Conservation (phyloP, 2,329 filamentous ascomycete species). For the Ophiostoma angusticollis region DNA sequence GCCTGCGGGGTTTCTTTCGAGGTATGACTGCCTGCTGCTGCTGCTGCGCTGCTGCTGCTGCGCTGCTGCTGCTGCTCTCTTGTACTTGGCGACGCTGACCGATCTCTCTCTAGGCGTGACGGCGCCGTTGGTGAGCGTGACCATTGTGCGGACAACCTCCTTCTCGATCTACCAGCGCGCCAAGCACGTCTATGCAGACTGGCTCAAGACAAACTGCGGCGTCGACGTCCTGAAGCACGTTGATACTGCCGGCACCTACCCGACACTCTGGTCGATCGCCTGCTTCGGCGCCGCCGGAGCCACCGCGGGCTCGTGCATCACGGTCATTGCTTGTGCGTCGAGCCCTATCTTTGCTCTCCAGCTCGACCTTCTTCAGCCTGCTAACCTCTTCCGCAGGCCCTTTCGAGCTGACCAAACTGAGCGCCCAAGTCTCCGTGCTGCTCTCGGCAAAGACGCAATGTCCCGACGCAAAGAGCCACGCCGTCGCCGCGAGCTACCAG, state of each 20-base stretch:
- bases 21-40: conserved; percentile 34
- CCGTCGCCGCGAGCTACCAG: conserved; percentile 56
- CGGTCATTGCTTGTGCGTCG: conserved; percentile 58
- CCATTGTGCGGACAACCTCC: conserved; percentile 28
- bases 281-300: conserved; percentile 71
- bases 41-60: no score
- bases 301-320: conserved; percentile 67
- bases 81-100: no score
- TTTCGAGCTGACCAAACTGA: conserved; percentile 82
- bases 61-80: no score
- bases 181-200: conserved; percentile 60
- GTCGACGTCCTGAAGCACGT: conserved; percentile 63
- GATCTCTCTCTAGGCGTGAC: conserved; percentile 50
- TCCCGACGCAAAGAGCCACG: conserved; percentile 37
- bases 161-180: conserved; percentile 53
- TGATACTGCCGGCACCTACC: conserved; percentile 56
- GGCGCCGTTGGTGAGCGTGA: conserved; percentile 54
- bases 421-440: conserved; percentile 71
- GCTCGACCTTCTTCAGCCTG: not conserved
- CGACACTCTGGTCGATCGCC: conserved; percentile 57
- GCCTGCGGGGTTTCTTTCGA: conserved; percentile 65
- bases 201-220: conserved; percentile 53
- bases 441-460: conserved; percentile 47
- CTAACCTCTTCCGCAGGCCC: conserved; percentile 43
- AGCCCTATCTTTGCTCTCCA: no score